Base-by-base conservation (phyloP, 345 rosid species). In the Eucalyptus coolabah region DNA sequence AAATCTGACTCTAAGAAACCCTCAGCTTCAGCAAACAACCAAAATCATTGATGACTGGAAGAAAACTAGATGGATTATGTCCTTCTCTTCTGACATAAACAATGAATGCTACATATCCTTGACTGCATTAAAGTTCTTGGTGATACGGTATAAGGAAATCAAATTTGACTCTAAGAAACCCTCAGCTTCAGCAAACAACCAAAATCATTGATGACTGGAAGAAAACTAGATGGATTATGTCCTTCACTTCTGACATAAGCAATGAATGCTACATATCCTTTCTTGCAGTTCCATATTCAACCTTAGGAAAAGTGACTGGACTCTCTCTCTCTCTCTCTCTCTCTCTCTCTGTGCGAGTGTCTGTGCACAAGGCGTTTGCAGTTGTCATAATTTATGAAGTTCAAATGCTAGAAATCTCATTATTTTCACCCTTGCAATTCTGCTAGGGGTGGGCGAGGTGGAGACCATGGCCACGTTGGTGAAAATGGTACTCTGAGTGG, bases 401-500 rank as follows among this genome's bases (percentile, higher is more conserved):
- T 54, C 51, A 42, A 54, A 50, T 56, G 30, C 56, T 80, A 42
- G 77, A 42, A 69, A 47, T 67, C 49, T 42, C 59, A 51, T 72
- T 37, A 56, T 90, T 86, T 90, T 26, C 54, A 63, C 32, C 85
- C 30, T 51, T 77, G 69, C 69, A 86, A 69, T 89, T 87, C 67
- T 87, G 88, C 28, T 93, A 98, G 99, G 88, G 99, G 99, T 90
- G 99, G 99, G 60, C 65, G 72, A 81, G 98, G 97, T 28, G 92
- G 92, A 91, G 94, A 91, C 56, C 93, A 92, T 87, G 92, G 86
- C 88, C 93, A 91, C 86, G 90, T 90, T 89, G 99, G 99, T 87
- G 95, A 92, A 95, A 96, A 95, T 89, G 99, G 99, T 90, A 94
- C 99, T 42, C 91, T 95, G 91, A 95, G 95, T n/a, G 99, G 99